phyloP scores from a whole-genome alignment of 768 basidiomycete species.

The Termitomyces sp. region DNA sequence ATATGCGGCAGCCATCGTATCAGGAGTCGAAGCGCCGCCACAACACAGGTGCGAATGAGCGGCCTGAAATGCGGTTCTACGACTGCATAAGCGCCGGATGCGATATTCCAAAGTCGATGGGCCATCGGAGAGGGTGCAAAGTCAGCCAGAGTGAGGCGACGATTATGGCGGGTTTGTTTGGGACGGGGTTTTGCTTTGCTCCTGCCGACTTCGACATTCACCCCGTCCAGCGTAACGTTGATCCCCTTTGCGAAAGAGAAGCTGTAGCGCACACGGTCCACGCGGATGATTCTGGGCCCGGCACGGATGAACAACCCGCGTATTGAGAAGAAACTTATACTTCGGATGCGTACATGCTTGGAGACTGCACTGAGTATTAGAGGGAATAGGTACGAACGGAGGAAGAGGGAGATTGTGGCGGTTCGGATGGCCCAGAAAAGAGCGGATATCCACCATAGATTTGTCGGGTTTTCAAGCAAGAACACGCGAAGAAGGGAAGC shows the following conservation, averaged over 20 bases:
- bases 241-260: conserved; percentile 48
- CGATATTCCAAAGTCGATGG: conserved; percentile 30
- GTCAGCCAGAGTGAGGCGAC: conserved; percentile 41
- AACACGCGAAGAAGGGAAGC: conserved; percentile 17
- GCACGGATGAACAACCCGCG: conserved; percentile 66
- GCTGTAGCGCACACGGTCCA: conserved; percentile 69
- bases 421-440: conserved; percentile 47
- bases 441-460: conserved; percentile 33
- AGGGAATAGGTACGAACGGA: conserved; percentile 64
- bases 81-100: conserved; percentile 33
- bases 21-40: conserved; percentile 46
- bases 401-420: conserved; percentile 47
- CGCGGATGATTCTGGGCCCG: conserved; percentile 45
- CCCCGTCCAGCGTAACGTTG: conserved; percentile 57
- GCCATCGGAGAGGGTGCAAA: conserved; percentile 40
- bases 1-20: conserved; percentile 66
- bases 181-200: conserved; percentile 14
- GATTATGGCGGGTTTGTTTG: conserved; percentile 26
- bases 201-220: conserved; percentile 45
- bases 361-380: conserved; percentile 55
- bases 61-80: conserved; percentile 63
- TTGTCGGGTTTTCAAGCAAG: conserved; percentile 24
- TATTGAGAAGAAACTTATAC: conserved; percentile 72
- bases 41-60: conserved; percentile 47
- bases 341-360: conserved; percentile 61